Base-by-base conservation (phyloP, 495 filamentous ascomycete species). In the Penicillium flavigenum region DNA sequence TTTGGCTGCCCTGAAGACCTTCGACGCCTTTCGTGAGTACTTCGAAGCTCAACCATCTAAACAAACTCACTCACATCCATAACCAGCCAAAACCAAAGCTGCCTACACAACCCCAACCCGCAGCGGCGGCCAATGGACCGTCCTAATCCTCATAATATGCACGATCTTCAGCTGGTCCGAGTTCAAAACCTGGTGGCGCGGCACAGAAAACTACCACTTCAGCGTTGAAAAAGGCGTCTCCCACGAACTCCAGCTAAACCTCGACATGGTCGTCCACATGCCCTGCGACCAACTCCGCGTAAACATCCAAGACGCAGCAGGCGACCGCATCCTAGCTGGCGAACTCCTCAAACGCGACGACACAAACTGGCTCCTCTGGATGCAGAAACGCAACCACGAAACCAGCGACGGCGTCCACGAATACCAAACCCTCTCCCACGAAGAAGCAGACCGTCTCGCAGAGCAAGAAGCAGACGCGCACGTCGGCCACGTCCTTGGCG, bases 21-120 rank as follows among this genome's bases (percentile, higher is more conserved):
- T 98, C 73, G 94, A 98, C 83, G 93, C 92, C 62, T 98, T 98
- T 73, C 94, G 92, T 97, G 81, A 68, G 89, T 84, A n/a, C n/a
- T n/a, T 17, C 36, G 7, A 39, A 17, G n/a, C n/a, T 39, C 36
- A 7, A 39, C 0, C 29, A 31, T n/a, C 36, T 39, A 39, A n/a
- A 39, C 36, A 39, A 34, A 39, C 2, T 39, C 8, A 39, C 36
- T 17, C 6, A 38, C 36, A 6, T 39, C 8, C 36, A 39, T 38
- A 5, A 38, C 27, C 63, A 97, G 92, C 94, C 45, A 99, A 99
- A 84, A 89, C 90, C 55, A 96, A 96, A 81, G 79, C 90, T n/a
- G 88, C 89, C 64, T 99, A 96, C 74, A 85, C 90, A 38, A 86
- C 88, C 29, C 84, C 84, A 52, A 89, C 90, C 47, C 82, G 86